These are phyloP conservation scores for Prototheca stagnorum DNA, from an alignment of 163 green algal species.

Conservation along the genomic window DNA sequence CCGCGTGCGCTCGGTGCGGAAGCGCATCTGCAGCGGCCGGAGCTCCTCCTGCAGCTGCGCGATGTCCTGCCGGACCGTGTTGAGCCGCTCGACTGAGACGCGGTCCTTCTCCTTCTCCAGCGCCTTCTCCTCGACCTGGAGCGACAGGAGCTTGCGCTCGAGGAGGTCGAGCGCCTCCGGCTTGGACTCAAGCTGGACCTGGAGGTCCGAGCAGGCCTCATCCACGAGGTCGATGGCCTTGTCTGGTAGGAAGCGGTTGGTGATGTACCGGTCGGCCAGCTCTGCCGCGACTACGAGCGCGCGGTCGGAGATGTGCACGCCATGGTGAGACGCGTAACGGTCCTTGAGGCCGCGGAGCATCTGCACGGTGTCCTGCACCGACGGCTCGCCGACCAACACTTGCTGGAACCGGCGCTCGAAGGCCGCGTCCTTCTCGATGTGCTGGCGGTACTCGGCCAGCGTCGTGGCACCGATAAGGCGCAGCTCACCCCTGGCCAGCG, in stretches of 20 bases:
- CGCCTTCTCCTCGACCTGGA: conserved; percentile 41
- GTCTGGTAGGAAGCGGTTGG: conserved; percentile 56
- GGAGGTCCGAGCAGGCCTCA: conserved; percentile 63
- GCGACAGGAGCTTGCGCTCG: conserved; percentile 30
- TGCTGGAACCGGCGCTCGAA: conserved; percentile 94
- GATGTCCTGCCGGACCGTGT: conserved; percentile 43
- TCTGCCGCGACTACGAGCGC: conserved; percentile 66
- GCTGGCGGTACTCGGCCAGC: conserved; percentile 85
- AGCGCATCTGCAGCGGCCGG: conserved; percentile 49
- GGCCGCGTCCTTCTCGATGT: conserved; percentile 95
- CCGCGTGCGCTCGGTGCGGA: conserved; percentile 37
- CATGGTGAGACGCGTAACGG: conserved; percentile 57
- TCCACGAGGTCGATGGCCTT: conserved; percentile 93
- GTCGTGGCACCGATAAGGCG: conserved; percentile 91
- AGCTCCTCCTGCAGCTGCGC: conserved; percentile 53
- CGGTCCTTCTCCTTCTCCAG: conserved; percentile 46
- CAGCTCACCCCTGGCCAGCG: conserved; percentile 86
- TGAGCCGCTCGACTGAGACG: conserved; percentile 18
- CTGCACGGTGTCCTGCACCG: conserved; percentile 65
- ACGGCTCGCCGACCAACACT: conserved; percentile 64
- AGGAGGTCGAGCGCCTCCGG: conserved; percentile 53
- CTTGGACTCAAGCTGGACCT: conserved; percentile 64
- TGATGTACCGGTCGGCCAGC: conserved; percentile 76
- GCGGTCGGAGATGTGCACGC: conserved; percentile 66
- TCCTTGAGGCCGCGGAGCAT: conserved; percentile 86